These are phyloP conservation scores for Danielia reshetovae DNA, from an alignment of 805 yeast genomes.

Conservation along the genomic window DNA sequence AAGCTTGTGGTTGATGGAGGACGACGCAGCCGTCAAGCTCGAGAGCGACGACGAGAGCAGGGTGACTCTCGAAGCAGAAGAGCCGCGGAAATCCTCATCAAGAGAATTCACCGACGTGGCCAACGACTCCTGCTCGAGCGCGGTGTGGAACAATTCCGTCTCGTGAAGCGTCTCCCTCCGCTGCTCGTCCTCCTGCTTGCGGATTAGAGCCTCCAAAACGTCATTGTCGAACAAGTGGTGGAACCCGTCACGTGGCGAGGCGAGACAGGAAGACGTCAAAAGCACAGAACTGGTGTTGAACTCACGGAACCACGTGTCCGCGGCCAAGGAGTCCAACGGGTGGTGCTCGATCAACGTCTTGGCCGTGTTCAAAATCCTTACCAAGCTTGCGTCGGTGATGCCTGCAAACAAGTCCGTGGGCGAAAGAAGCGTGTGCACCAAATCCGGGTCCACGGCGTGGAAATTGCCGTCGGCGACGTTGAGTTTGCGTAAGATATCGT, in stretches of 20 bases:
- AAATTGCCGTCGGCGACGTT: constrained; percentile 7
- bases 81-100: constrained; percentile 14
- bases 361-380: constrained; percentile 24
- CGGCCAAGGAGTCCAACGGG: constrained; percentile 21
- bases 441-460: constrained; percentile 26
- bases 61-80: constrained; percentile 11
- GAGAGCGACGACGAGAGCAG: constrained; percentile 35
- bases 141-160: constrained; percentile 18
- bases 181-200: constrained; percentile 32
- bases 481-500: constrained; percentile 33
- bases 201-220: constrained; percentile 12
- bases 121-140: constrained; percentile 24
- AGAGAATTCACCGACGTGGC: constrained; percentile 17
- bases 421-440: constrained; percentile 33
- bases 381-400: constrained; percentile 25
- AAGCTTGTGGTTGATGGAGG: constrained; percentile 25
- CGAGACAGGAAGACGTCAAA: constrained; percentile 27
- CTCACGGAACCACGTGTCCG: constrained; percentile 31
- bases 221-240: neutral
- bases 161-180: constrained; percentile 24
- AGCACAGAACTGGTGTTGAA: constrained; percentile 32
- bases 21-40: constrained; percentile 27
- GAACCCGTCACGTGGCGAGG: constrained; percentile 1
- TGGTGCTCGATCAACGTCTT: constrained; percentile 21
- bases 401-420: constrained; percentile 27